Evolutionary conservation across 2,329 filamentous ascomycete genomes (phyloP), one percentile per base, ranked within the genome.

Genomic region (Nannizziopsis barbatae): DNA sequence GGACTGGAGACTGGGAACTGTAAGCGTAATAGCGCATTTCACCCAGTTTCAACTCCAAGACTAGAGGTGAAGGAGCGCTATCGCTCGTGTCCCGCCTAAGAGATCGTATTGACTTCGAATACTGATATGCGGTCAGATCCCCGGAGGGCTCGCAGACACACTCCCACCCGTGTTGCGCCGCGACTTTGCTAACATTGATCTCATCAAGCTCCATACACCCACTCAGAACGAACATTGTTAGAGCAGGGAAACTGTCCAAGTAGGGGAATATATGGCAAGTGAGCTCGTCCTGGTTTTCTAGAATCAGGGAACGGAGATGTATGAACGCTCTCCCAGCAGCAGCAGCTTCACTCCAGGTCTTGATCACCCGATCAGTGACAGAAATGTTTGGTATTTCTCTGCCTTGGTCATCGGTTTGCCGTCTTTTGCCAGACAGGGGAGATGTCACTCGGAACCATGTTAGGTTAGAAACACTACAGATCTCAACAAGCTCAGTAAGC

Each of bases 321-420:
- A 59, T 57, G 48, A 71, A 67, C 5, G 63, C 63, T 8, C 55
- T 54, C 6, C 59, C 52, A 2, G 54, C 52, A 27, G 55, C 48
- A 6, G 60, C 61, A 43, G 65, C 54, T 42, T 72, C 69, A 18
- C 63, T 55, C 69, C 69, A 72, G 11, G 62, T 62, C 47, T 64
- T 62, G 17, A 71, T 49, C 17, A 71, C 57, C 3, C 69, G 61
- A 51, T 71, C 65, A 45, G 61, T 63, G 31, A 71, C 51, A 7
- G 53, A 50, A 1, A 57, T 56, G 27, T 50, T 27, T 5, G 53
- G 37, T 7, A 3, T 27, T 27, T 27, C 22, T 3, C 22, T 7
- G 41, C 42, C 50, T 9, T 57, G 55, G 10, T 27, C 9, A 32
- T 38, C 5, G 2, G 18, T 15, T 12, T 10, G 14, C 15, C 55